Base-by-base conservation (phyloP, 805 yeast genomes). In the Suhomyces emberorum region DNA sequence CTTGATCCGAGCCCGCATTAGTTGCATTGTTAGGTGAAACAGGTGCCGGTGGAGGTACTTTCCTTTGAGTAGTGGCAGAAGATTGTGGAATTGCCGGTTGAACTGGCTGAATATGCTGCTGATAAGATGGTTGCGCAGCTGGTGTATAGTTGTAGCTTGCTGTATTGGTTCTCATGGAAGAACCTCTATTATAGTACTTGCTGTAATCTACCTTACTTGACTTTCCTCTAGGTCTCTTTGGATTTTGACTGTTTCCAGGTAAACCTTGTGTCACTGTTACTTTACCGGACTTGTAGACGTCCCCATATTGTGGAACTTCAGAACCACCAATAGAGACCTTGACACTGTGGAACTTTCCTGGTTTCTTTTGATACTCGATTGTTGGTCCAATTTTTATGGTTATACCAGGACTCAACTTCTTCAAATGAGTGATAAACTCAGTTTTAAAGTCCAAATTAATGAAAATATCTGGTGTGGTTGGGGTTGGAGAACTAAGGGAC, bases 381-480 rank as follows among this genome's bases (percentile, higher is more conserved):
- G 84, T 74, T 3, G 84, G 75, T 2, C 83, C 89, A 44, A 93
- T 74, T 28, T 71, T 73, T 30, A 93, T 73, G 3, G 72, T 68
- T 32, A 88, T 63, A 0, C 75, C 71, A 11, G 72, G 71, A 48
- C 80, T 78, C 34, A 81, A 43, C 42, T 74, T 74, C 54, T 79
- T 83, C 55, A 89, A 61, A 32, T 83, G 84, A 0, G 95, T 80
- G 1, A 85, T 65, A 35, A 93, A 65, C 56, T 93, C 98, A 0
- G 98, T 93, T 63, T 93, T 93, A 67, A 93, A 85, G 39, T 76
- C 76, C 40, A 88, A 72, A 59, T 85, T 84, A 42, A 93, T 67
- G 39, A 93, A 76, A 9, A 86, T 72, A 61, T 93, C 98, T 1
- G 96, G 88, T 2, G 70, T 63, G 1, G 74, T 49, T 4, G 74